A percentile compares a stretch with the other conserved stretches of the same genome.
Evolutionary conservation across 108 stramenopile genomes (phyloP).

Genomic region (Asterionellopsis glacialis): DNA sequence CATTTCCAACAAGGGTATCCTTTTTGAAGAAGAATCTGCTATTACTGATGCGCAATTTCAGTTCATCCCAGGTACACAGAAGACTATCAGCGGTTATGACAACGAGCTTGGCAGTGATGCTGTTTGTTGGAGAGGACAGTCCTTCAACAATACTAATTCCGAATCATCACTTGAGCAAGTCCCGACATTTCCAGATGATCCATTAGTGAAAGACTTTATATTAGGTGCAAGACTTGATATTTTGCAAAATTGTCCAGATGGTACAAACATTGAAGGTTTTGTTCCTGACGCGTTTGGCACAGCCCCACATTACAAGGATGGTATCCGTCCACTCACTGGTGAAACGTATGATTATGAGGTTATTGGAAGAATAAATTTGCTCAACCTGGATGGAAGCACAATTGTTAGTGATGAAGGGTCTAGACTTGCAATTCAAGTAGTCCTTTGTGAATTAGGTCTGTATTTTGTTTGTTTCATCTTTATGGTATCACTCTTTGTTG

Average conservation of each 20-base stretch:
- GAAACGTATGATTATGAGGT: slow-evolving; percentile 12
- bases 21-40: slow-evolving; percentile 4
- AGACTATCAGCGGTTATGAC: slow-evolving; percentile 26
- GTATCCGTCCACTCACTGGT: slow-evolving; percentile 3
- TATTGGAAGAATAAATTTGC: slow-evolving; percentile 5
- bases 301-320: background rate
- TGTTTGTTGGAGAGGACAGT: slow-evolving; percentile 18
- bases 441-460: slow-evolving; percentile 1
- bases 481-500: background rate
- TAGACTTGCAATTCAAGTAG: slow-evolving; percentile 10
- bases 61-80: slow-evolving; percentile 17
- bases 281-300: background rate
- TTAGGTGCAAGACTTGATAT: background rate
- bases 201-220: slow-evolving; percentile 8
- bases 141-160: no score
- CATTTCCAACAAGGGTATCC: slow-evolving; percentile 1
- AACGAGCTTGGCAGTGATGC: slow-evolving; percentile 17
- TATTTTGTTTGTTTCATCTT: background rate
- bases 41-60: slow-evolving; percentile 5
- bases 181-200: background rate
- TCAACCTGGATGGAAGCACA: background rate
- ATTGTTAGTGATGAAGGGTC: slow-evolving; percentile 12
- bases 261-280: background rate
- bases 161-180: background rate
- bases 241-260: background rate